Base-by-base conservation (phyloP, 2,329 filamentous ascomycete genomes). In the Colletotrichum orchidophilum region DNA sequence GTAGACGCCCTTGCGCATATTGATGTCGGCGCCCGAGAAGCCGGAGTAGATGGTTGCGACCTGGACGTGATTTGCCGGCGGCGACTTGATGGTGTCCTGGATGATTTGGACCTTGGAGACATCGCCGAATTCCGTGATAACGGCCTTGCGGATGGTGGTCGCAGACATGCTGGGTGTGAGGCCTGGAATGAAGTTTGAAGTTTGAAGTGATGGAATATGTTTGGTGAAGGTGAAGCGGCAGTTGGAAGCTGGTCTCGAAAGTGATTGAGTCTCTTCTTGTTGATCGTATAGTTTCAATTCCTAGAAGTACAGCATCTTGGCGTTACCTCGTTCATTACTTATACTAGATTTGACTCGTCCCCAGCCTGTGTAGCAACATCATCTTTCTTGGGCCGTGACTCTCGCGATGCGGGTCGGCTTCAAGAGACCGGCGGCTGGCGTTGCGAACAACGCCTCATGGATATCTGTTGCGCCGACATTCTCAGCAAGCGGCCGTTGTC, bases 1-100 rank as follows among this genome's bases (percentile, higher is more conserved):
- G 72, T 87, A 87, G n/a, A 72, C 73, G 66, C 86, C 85, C 24
- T 81, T 76, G 26, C 85, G 83, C 86, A 87, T 87, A 72, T 83
- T 82, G 75, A 87, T 81, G 74, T 87, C 86, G 70, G 80, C 76
- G 42, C 86, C 86, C 1, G 81, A 80, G 77, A 87, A 86, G 60
- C 83, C 83, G 3, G 84, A 76, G 77, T 86, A 86, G 65, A 85
- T 75, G 69, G 86, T 82, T 60, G 82, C 81, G 68, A 86, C 79
- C 61, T 85, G 86, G 29, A 87, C 85, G 66, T 88, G 78, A 31
- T 81, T 76, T 9, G 81, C 77, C 13, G 79, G 75, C 24, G 86
- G 86, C 5, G 82, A 76, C 1, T 80, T 65, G 53, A 83, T 81
- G 6, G 79, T 75, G 3, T 77, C 76, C 3, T 74, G 77, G 33